Base-by-base conservation (phyloP, 2,329 filamentous ascomycete species). In the Ophiostoma populinum region DNA sequence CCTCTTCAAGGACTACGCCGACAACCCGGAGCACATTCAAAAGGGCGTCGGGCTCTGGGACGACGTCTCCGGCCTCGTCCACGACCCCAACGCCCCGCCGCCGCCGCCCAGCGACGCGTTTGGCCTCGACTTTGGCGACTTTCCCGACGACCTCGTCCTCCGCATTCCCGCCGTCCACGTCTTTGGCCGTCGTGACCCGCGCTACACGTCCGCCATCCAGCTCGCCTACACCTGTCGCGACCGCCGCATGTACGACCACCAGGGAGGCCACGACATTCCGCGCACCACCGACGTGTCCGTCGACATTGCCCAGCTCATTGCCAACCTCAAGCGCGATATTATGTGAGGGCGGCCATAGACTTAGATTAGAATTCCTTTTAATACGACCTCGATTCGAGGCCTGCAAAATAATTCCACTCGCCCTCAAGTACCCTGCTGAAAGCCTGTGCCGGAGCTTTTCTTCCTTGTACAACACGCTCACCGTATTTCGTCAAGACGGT, bases 231-330 rank as follows among this genome's bases (percentile, higher is more conserved):
- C 55, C 24, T 55, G 53, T 33, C 43, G 49, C 11, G 40, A 49
- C 11, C 41, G 48, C 13, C 46, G 40, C 16, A 43, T 50, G 42
- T 57, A 50, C 40, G 54, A 57, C 33, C 54, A 56, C 28, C 46
- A 49, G 3, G 54, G 55, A 5, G 55, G 55, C 1, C 55, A 57
- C 38, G 55, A 57, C 22, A 54, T 57, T 15, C 54, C 54, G n/a
- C 42, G 54, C 39, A 48, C 49, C 29, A 53, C 46, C 1, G 46
- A 45, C 7, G 51, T 54, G 24, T 54, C 51, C 2, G 18, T 43
- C n/a, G 43, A 22, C 18, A 50, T 56, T 19, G 53, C 52, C 1
- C 44, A 37, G 26, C 27, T 56, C 40, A 18, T 55, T n/a, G 37
- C 40, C 42, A 37, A 45, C 35, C 32, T 54, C 26, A 39, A 28